Base-by-base conservation (phyloP, 768 basidiomycete genomes). In the Boletus rex-veris region DNA sequence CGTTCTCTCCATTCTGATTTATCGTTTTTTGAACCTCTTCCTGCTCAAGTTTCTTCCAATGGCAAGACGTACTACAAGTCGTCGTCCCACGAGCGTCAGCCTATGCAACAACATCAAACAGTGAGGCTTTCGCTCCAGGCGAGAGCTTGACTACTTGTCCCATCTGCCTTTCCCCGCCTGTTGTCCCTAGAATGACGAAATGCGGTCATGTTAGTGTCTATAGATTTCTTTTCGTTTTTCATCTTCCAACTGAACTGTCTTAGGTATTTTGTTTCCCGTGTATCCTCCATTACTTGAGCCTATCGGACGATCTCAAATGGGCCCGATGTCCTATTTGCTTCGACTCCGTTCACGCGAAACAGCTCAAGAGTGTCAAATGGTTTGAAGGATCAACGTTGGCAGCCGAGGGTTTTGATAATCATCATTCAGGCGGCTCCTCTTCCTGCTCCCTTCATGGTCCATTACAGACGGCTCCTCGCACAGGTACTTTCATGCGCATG, bases 251-350 rank as follows among this genome's bases (percentile, higher is more conserved):
- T 70, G 51, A 71, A 64, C 31, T 28, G 44, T 30, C 41, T 15
- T 60, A 96, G 93, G 85, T 97, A 40, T 98, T 86, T 73, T 98
- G 96, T 71, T 95, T 87, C 69, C 89, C 93, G 16, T 98, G 95
- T 73, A 91, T 96, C 52, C 75, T 98, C 40, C 94, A 93, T 69
- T 94, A 93, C 66, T 78, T 96, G 63, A 86, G 82, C 65, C 83
- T 84, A 19, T 90, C 92, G 24, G 85, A 93, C 44, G 87, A 84
- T 67, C 71, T 73, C 26, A 93, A 94, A 71, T 94, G 90, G 84
- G 88, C 86, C 30, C 86, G 88, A 51, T 98, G 97, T 68, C 97
- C 97, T 4, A 93, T 99, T 46, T 99, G 97, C 71, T 91, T 88
- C 64, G 97, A 98, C 74, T 89, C 93, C 12, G 80, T 99, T 42